A percentile compares a stretch with the other conserved stretches of the same genome.
These are phyloP conservation scores for Ligustrum vulgare DNA, from an alignment of 257 asterid genomes.

Conservation along the genomic window DNA sequence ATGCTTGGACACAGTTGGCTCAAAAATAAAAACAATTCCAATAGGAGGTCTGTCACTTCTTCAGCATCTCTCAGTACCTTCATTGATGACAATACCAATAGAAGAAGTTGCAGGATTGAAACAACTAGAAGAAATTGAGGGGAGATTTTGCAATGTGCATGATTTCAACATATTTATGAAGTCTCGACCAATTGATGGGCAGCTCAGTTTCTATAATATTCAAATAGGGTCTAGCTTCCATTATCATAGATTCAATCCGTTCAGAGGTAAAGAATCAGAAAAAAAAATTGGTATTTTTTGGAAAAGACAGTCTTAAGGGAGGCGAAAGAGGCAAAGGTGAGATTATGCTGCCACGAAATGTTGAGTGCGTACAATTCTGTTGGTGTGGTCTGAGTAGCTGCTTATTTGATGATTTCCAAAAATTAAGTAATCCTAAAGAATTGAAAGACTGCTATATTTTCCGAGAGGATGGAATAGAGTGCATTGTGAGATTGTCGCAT, in stretches of 20 bases:
- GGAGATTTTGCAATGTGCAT: conserved; percentile 18
- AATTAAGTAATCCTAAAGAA: conserved; percentile 3
- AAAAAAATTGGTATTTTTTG: not conserved
- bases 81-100: conserved; percentile 5
- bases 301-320: not conserved
- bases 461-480: conserved; percentile 2
- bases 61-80: conserved; percentile 26
- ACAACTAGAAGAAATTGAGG: conserved; percentile 24
- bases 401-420: conserved; percentile 24
- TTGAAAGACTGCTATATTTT: too few species aligned
- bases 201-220: conserved; percentile 27
- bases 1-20: conserved; percentile 25
- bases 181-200: conserved; percentile 18
- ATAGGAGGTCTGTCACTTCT: conserved; percentile 27
- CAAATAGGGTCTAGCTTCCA: conserved; percentile 13
- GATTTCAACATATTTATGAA: conserved; percentile 20
- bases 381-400: not conserved
- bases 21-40: conserved; percentile 17
- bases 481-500: conserved; percentile 14
- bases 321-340: not conserved
- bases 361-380: not conserved
- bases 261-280: too few species aligned
- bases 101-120: conserved; percentile 29
- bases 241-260: too few species aligned
- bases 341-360: conserved; percentile 18